These are phyloP conservation scores for Bruguiera parviflora DNA, from an alignment of 345 rosid species.

Conservation along the genomic window DNA sequence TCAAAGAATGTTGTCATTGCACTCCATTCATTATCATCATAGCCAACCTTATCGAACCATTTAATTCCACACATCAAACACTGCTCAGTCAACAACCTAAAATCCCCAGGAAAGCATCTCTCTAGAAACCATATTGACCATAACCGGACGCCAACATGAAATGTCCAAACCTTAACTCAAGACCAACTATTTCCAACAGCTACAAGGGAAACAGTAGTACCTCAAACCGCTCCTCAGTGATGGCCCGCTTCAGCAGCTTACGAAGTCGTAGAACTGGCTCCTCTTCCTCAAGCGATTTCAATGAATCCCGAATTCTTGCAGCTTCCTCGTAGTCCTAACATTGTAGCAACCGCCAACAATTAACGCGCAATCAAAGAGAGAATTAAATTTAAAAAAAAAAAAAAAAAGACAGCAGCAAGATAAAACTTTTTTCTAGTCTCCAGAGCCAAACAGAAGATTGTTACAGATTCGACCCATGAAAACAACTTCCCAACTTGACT, in stretches of 20 bases:
- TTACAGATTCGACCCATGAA: no score
- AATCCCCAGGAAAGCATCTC: no score
- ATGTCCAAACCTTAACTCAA: background rate
- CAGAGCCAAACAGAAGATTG: no score
- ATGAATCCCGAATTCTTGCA: conserved; percentile 59
- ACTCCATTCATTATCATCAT: no score
- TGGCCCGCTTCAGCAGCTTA: conserved; percentile 52
- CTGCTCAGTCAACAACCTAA: no score
- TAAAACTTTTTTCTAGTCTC: background rate
- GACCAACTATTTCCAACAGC: background rate
- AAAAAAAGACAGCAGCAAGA: background rate
- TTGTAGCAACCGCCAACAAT: conserved; percentile 5
- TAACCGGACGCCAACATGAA: background rate
- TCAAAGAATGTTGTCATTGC: no score
- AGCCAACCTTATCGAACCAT: no score
- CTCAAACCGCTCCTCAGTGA: conserved; percentile 55
- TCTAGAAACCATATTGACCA: background rate
- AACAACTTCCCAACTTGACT: no score
- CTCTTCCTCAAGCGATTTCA: conserved; percentile 59
- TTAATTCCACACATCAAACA: no score
- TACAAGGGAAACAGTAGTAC: conserved; percentile 21
- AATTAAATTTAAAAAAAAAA: background rate
- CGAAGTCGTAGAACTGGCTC: conserved; percentile 58
- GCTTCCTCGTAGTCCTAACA: conserved; percentile 66
- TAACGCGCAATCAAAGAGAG: background rate